phyloP scores from a whole-genome alignment of 495 filamentous ascomycete species.

The Tuber calosporum region DNA sequence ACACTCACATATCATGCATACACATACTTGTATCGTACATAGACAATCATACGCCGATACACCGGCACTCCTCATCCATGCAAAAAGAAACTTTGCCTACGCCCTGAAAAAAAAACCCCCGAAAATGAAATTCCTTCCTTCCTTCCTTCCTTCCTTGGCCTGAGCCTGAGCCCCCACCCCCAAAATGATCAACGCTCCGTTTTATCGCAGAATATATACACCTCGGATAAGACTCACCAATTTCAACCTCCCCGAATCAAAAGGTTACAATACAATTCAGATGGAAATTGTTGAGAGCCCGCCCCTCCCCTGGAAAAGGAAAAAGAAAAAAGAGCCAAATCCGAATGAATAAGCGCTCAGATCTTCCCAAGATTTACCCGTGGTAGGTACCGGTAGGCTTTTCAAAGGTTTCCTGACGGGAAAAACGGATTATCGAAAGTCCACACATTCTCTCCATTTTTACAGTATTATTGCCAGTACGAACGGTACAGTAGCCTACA shows the following conservation, averaged over 20 bases:
- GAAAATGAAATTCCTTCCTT: neutral
- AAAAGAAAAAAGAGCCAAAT: neutral
- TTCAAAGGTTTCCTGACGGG: neutral
- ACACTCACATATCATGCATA: neutral
- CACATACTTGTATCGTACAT: neutral
- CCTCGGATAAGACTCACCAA: neutral
- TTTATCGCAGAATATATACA: too few relatives aligned
- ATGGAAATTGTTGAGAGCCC: neutral
- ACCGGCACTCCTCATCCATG: neutral
- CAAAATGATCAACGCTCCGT: too few relatives aligned
- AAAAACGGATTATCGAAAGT: neutral
- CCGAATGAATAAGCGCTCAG: neutral
- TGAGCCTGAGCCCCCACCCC: neutral
- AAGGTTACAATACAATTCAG: neutral
- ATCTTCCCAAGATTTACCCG: neutral
- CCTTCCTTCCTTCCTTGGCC: neutral
- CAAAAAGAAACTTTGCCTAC: neutral
- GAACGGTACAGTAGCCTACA: neutral
- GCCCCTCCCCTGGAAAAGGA: too few relatives aligned
- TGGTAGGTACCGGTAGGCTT: neutral
- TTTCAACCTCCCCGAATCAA: neutral
- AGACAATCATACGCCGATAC: constrained; percentile 4
- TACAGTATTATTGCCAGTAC: neutral
- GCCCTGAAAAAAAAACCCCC: too few relatives aligned
- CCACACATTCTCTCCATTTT: too few relatives aligned